Conservation (phyloP, 257 asterid genomes). For the Fraxinus americana region DNA sequence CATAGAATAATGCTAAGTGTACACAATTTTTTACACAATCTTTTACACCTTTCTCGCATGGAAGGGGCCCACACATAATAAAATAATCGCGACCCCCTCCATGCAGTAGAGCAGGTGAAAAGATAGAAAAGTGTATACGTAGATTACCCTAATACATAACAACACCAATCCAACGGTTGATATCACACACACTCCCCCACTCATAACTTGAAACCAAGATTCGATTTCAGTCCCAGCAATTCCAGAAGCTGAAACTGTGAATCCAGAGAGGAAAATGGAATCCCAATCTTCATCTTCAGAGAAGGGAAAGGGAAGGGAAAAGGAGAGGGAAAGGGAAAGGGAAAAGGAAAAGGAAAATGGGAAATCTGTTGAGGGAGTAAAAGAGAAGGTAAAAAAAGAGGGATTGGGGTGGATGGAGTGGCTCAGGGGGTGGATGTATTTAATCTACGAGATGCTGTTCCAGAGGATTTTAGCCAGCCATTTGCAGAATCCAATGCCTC, state of each 20-base stretch:
- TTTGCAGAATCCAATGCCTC: constrained; percentile 78
- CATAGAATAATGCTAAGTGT: too few relatives aligned
- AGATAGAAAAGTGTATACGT: too few relatives aligned
- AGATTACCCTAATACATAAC: too few relatives aligned
- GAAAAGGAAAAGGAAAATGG: constrained; percentile 29
- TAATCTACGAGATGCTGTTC: constrained; percentile 77
- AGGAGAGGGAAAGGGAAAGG: neutral
- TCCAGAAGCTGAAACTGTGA: neutral
- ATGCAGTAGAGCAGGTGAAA: too few relatives aligned
- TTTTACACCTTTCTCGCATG: too few relatives aligned
- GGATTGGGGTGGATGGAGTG: constrained; percentile 90
- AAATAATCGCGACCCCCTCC: too few relatives aligned
- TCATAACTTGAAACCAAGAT: neutral
- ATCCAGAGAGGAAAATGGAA: constrained; percentile 30
- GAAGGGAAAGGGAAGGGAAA: constrained; percentile 31
- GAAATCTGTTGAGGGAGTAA: constrained; percentile 28
- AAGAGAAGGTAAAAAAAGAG: constrained; percentile 51
- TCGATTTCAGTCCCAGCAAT: neutral
- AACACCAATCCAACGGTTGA: neutral
- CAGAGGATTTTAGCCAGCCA: constrained; percentile 96
- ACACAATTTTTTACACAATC: too few relatives aligned
- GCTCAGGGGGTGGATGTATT: constrained; percentile 74
- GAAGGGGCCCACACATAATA: too few relatives aligned
- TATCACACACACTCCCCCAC: neutral
- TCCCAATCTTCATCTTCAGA: constrained; percentile 43